These are phyloP conservation scores for Sporodiniella umbellata DNA, from an alignment of 371 early-diverging fungal species.

Conservation along the genomic window DNA sequence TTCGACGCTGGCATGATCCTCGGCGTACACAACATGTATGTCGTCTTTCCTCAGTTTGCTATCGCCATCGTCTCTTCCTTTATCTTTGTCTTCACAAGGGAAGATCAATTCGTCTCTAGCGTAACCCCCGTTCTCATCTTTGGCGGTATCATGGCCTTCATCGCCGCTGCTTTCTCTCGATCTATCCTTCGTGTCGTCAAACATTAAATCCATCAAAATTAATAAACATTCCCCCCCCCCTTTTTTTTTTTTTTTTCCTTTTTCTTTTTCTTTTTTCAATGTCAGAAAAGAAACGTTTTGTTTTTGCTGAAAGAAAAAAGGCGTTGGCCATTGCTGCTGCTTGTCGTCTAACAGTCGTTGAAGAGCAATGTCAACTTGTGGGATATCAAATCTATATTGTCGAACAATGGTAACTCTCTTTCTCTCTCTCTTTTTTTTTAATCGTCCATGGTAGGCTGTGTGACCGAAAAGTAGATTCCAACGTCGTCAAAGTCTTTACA, in stretches of 20 bases:
- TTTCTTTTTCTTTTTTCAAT: conserved; percentile 10
- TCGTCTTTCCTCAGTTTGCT: conserved; percentile 74
- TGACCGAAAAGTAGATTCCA: conserved; percentile 52
- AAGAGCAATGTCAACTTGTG: conserved; percentile 39
- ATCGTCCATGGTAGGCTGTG: conserved; percentile 46
- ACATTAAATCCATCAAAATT: not conserved
- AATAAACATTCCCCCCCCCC: no score
- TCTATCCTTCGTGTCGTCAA: conserved; percentile 20
- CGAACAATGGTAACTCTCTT: conserved; percentile 57
- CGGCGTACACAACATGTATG: conserved; percentile 79
- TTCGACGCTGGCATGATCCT: conserved; percentile 63
- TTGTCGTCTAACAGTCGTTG: conserved; percentile 47
- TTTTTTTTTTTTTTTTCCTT: not conserved
- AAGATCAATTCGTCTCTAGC: conserved; percentile 8
- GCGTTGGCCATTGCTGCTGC: conserved; percentile 44
- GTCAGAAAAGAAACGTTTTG: conserved; percentile 43
- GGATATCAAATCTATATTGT: conserved; percentile 69
- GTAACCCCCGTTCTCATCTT: conserved; percentile 52
- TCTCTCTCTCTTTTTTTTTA: not conserved
- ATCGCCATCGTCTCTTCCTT: conserved; percentile 49
- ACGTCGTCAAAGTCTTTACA: conserved; percentile 63
- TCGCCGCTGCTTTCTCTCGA: conserved; percentile 45
- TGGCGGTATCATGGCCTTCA: conserved; percentile 56
- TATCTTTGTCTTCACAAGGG: conserved; percentile 38
- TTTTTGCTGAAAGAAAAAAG: conserved; percentile 55